A percentile compares a stretch with the other conserved stretches of the same genome.
Evolutionary conservation across 1,139 yeast genomes (phyloP).

Genomic region (Pichiaceae sp.): DNA sequence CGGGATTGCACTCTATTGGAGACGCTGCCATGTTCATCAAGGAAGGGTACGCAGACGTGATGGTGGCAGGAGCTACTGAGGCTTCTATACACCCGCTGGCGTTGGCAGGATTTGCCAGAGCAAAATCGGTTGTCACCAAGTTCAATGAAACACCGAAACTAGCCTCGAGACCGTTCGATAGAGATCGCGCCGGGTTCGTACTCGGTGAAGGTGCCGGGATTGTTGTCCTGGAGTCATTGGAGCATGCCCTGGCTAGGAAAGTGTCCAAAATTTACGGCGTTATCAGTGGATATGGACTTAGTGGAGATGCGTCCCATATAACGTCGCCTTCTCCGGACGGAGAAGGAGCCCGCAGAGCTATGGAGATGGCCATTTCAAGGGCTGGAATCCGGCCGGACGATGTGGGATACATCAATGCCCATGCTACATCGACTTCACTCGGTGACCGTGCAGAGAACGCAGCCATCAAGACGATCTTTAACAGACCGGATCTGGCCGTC

Average conservation of each 20-base stretch:
- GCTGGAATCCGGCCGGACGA: conserved; percentile 36
- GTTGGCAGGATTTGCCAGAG: conserved; percentile 85
- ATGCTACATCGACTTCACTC: conserved; percentile 85
- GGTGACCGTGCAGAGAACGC: conserved; percentile 86
- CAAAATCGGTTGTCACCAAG: conserved; percentile 66
- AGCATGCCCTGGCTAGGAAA: conserved; percentile 65
- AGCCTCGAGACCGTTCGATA: conserved; percentile 88
- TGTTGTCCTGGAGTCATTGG: conserved; percentile 63
- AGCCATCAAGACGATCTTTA: conserved; percentile 57
- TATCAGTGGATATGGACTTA: conserved; percentile 76
- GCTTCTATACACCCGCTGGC: conserved; percentile 82
- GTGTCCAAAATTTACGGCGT: conserved; percentile 64
- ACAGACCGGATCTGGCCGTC: conserved; percentile 33
- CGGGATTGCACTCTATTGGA: conserved; percentile 90
- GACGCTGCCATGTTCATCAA: conserved; percentile 80
- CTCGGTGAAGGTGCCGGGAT: conserved; percentile 91
- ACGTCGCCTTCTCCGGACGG: conserved; percentile 87
- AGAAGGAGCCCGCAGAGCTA: conserved; percentile 76
- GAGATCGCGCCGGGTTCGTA: conserved; percentile 74
- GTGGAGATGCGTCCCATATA: conserved; percentile 89
- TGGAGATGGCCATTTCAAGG: conserved; percentile 61
- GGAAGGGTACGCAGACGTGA: conserved; percentile 74
- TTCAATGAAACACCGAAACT: conserved; percentile 51
- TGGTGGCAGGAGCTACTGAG: conserved; percentile 92
- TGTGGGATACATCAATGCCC: conserved; percentile 84